Conservation (phyloP, 495 filamentous ascomycete species). For the Usnea hakonensis region DNA sequence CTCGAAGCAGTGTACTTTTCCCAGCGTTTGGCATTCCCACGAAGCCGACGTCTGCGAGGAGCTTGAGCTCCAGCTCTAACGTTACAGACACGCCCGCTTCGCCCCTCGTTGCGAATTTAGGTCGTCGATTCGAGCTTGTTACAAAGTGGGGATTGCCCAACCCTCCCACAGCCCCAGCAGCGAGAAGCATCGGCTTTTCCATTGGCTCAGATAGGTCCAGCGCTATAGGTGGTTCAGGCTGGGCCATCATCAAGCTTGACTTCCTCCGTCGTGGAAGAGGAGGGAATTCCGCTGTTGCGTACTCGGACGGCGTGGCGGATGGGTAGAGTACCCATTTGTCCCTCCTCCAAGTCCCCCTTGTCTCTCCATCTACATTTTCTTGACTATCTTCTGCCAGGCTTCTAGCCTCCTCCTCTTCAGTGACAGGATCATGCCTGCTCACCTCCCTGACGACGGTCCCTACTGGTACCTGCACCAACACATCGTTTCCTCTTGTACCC, state of each 20-base stretch:
- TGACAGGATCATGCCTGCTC: conserved; percentile 64
- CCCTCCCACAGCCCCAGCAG: conserved; percentile 80
- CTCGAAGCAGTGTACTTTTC: conserved; percentile 85
- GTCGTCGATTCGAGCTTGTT: conserved; percentile 56
- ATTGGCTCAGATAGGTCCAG: conserved; percentile 79
- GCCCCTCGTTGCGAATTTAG: conserved; percentile 82
- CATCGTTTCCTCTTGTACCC: conserved; percentile 75
- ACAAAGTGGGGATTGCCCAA: conserved; percentile 91
- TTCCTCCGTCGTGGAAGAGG: conserved; percentile 46
- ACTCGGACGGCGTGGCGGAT: conserved; percentile 58
- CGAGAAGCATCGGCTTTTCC: conserved; percentile 77
- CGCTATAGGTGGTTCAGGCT: conserved; percentile 62
- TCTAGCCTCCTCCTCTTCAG: conserved; percentile 48
- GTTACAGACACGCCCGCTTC: conserved; percentile 68
- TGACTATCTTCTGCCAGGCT: conserved; percentile 24
- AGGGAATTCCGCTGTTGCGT: conserved; percentile 54
- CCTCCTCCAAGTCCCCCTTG: conserved; percentile 33
- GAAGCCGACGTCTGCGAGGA: conserved; percentile 88
- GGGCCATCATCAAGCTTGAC: conserved; percentile 49
- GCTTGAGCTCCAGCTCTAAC: conserved; percentile 85
- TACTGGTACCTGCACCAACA: conserved; percentile 83
- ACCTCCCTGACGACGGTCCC: conserved; percentile 86
- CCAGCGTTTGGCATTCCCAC: conserved; percentile 95
- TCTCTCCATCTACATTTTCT: conserved; percentile 23
- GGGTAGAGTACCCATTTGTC: conserved; percentile 85